Evolutionary conservation across 495 filamentous ascomycete genomes (phyloP), one percentile per base, ranked within the genome.

Genomic region (Xylaria longipes): DNA sequence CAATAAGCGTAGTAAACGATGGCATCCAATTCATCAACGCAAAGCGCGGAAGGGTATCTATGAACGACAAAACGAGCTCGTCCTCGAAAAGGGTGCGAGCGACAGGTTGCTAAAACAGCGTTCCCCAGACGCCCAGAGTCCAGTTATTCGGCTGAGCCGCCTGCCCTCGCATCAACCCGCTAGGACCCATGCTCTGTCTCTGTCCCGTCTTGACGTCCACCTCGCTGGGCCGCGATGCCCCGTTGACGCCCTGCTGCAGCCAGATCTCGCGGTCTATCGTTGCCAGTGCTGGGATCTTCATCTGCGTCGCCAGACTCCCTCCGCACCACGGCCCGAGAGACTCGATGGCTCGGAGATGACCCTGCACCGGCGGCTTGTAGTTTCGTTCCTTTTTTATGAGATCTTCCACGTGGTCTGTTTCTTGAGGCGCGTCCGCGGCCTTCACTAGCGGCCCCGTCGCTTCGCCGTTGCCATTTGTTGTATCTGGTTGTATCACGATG

Each of bases 271-370:
- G 85, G 72, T 98, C 97, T 46, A 98, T 87, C 74, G 94, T 92
- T 3, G 94, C 90, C 56, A 94, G 83, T 0, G 94, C 92, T 35
- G 89, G 89, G 33, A 96, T 85, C 73, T 94, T 94, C 73, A 97
- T 82, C 63, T 90, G 90, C 0, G 91, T 91, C 2, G 95, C 81
- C 64, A 99, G 77, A 81, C 94, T 97, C 5, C 91, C 94, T 22
- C 96, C 96, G 45, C 90, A 89, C 95, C 96, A 99, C 7, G 93
- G 84, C 0, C 96, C 96, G 0, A 98, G 83, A 6, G 92, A 93
- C 75, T 97, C 92, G 15, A 98, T 83, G 20, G 91, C 92, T 2
- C 93, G 88, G 29, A 97, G 80, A 22, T 87, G 78, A 8, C 92
- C 93, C 22, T 81, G 78, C 1, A 84, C 82, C 9, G 81, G 80